phyloP scores from a whole-genome alignment of 2,329 filamentous ascomycete genomes.

The Exserohilum turcica region DNA sequence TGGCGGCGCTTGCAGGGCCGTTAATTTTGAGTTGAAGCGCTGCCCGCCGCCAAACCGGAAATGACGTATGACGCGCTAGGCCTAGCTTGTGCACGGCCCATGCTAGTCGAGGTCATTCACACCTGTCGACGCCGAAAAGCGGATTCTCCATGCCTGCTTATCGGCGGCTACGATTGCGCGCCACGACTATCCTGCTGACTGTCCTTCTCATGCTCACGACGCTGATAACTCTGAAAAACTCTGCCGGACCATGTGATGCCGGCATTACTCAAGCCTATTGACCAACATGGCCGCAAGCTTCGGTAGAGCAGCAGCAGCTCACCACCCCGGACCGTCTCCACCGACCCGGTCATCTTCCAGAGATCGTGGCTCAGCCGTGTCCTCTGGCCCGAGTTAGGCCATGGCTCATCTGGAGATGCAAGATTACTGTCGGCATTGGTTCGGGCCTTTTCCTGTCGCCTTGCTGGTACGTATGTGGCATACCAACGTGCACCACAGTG shows the following conservation, averaged over 20 bases:
- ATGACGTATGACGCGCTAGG: constrained; percentile 20
- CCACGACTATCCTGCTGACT: not conserved
- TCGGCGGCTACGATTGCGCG: constrained; percentile 2
- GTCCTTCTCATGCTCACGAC: not conserved
- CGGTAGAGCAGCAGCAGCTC: constrained; percentile 1
- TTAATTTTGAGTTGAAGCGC: constrained; percentile 24
- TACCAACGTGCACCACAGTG: not conserved
- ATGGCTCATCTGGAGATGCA: not conserved
- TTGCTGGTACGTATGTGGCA: constrained; percentile 1
- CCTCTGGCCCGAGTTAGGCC: not conserved
- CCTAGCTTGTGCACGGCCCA: constrained; percentile 13
- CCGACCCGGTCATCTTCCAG: constrained; percentile 9
- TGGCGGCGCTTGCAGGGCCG: constrained; percentile 15
- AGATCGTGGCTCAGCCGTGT: not conserved
- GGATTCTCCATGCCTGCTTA: constrained; percentile 4
- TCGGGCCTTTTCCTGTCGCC: constrained; percentile 7
- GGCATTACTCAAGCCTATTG: not conserved
- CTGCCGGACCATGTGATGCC: not conserved
- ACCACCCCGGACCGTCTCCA: constrained; percentile 2
- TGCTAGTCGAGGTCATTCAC: constrained; percentile 14
- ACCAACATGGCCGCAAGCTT: not conserved
- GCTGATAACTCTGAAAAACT: not conserved
- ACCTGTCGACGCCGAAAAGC: constrained; percentile 13
- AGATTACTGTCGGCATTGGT: not conserved
- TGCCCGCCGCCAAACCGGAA: constrained; percentile 14